Evolutionary conservation across 345 rosid species (phyloP).

Genomic region (Aurinia saxatilis): DNA sequence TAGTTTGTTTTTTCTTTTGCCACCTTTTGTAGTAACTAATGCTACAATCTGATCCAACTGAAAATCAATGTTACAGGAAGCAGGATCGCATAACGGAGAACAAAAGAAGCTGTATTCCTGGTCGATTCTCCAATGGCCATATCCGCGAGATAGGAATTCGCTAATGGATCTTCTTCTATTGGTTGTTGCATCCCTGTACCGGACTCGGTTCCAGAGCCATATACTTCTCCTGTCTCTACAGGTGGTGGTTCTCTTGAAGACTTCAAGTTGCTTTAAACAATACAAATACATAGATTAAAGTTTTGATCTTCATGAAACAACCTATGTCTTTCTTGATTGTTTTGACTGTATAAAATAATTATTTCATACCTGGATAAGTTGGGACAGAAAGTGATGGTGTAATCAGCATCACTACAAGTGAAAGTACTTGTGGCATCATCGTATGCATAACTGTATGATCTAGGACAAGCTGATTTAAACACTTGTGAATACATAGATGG

Average conservation of each 20-base stretch:
- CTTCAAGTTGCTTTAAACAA: constrained; percentile 4
- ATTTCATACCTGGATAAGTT: constrained; percentile 31
- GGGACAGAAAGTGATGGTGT: constrained; percentile 63
- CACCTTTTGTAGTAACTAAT: background rate
- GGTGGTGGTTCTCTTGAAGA: constrained; percentile 8
- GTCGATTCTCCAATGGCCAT: constrained; percentile 10
- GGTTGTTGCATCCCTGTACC: constrained; percentile 4
- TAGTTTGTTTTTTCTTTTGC: background rate
- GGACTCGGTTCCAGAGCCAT: background rate
- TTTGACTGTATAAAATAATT: background rate
- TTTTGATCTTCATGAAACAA: background rate
- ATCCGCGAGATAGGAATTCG: background rate
- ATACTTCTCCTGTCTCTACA: background rate
- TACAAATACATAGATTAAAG: background rate
- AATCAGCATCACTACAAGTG: constrained; percentile 49
- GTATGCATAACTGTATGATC: constrained; percentile 58
- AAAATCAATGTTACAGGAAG: constrained; percentile 4
- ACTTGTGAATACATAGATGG: constrained; percentile 41
- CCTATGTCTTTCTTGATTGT: background rate
- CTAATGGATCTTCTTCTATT: background rate
- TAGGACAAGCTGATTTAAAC: constrained; percentile 52
- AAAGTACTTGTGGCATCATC: constrained; percentile 62
- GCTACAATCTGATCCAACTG: constrained; percentile 1
- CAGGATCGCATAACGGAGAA: background rate
- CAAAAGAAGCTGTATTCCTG: background rate